Base-by-base conservation (phyloP, 805 yeast genomes). In the Brettanomyces naardenensis region DNA sequence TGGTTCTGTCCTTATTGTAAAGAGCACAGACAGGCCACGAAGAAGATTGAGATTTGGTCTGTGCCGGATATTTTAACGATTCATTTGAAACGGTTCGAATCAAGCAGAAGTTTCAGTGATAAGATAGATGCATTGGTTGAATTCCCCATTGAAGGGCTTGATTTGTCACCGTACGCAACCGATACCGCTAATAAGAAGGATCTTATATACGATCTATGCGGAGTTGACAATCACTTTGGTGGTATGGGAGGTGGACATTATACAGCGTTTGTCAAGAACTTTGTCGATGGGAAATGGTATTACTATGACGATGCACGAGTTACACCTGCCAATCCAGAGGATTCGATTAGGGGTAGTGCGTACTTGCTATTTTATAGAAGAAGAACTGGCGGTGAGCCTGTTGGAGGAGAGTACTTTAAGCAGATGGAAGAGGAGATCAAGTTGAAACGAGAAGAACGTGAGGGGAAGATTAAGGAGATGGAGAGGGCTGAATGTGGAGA, bases 201-300 rank as follows among this genome's bases (percentile, higher is more conserved):
- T 3, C 48, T 59, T n/a, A 54, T 84, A 1, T 90, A 90, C 58
- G 97, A 92, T 54, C 64, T 92, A 44, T 69, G 85, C 49, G 97
- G 92, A 0, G 96, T 92, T 18, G 97, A 89, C 56, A 92, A 90
- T 56, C 98, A 92, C 54, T 88, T 71, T 56, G 98, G 97, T 36
- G 96, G 97, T 1, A 65, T 90, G 15, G 97, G 97, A 1, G 97
- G 97, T 4, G 97, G 98, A 2, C 97, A 92, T 64, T 90, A 92
- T 59, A 92, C 98, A 1, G 84, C 97, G 0, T 81, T 78, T 51
- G 95, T 75, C 1, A 82, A 80, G 56, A 89, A 89, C 52, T 80
- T 76, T 56, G 67, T 75, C 31, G 94, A 85, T 51, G 64, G 64
- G 17, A 68, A 75, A 41, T 92, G 97, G 97, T 87, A 88, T 54